A percentile compares a stretch with the other conserved stretches of the same genome.
Evolutionary conservation across 176 grass and related monocot genomes (phyloP).

Genomic region (Oryza officinalis): DNA sequence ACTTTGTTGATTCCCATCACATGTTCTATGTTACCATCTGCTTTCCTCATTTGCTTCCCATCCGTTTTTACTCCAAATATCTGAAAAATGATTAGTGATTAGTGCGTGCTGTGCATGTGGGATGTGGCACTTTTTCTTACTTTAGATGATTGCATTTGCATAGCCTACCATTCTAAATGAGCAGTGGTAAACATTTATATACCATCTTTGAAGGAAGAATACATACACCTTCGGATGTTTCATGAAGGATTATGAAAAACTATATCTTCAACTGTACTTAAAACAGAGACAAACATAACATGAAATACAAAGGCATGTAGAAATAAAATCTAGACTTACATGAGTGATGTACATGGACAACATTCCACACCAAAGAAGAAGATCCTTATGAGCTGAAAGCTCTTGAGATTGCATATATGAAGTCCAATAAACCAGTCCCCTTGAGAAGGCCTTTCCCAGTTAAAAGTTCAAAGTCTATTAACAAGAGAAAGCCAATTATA

Average conservation of each 20-base stretch:
- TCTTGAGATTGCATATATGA: slow-evolving; percentile 76
- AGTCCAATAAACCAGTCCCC: slow-evolving; percentile 97
- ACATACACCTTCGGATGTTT: neutral
- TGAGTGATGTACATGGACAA: slow-evolving; percentile 28
- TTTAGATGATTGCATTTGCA: slow-evolving; percentile 13
- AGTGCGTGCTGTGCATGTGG: neutral
- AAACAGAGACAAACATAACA: neutral
- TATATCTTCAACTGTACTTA: slow-evolving; percentile 3
- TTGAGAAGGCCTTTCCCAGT: slow-evolving; percentile 97
- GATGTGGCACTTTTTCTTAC: neutral
- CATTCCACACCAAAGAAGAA: slow-evolving; percentile 34
- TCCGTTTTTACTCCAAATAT: neutral
- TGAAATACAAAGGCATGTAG: slow-evolving; percentile 13
- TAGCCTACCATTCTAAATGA: neutral
- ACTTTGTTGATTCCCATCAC: neutral
- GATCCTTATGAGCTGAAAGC: slow-evolving; percentile 58
- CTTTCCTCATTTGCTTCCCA: neutral
- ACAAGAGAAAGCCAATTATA: slow-evolving; percentile 87
- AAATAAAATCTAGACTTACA: slow-evolving; percentile 30
- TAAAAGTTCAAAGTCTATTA: slow-evolving; percentile 96
- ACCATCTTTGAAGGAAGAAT: neutral
- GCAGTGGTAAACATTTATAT: neutral
- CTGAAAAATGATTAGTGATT: slow-evolving; percentile 6
- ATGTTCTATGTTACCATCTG: slow-evolving; percentile 4
- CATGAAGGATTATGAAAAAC: neutral